These are phyloP conservation scores for Arthrobotrys iridis DNA, from an alignment of 2,329 filamentous ascomycete genomes.

Conservation along the genomic window DNA sequence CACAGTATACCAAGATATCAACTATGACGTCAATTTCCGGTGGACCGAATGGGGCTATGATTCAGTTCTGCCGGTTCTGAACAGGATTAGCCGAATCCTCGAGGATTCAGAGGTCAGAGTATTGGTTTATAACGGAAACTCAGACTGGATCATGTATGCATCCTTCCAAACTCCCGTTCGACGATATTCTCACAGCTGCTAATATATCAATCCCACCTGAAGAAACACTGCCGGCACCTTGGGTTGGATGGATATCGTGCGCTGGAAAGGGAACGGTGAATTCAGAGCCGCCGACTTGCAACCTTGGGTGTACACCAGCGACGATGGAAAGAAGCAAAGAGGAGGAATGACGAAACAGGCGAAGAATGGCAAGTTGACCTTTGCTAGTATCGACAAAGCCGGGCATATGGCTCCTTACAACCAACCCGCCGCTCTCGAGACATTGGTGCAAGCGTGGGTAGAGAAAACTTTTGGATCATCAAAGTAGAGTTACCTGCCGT, in stretches of 20 bases:
- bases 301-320: constrained; percentile 27
- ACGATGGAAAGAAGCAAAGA: constrained; percentile 17
- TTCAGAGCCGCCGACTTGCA: constrained; percentile 30
- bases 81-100: constrained; percentile 10
- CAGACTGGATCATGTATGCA: constrained; percentile 41
- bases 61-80: constrained; percentile 6
- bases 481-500: not conserved
- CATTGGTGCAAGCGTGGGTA: constrained; percentile 22
- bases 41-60: constrained; percentile 35
- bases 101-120: constrained; percentile 29
- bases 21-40: constrained; percentile 21
- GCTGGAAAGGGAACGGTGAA: constrained; percentile 40
- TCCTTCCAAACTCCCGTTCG: not conserved
- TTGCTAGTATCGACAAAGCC: constrained; percentile 39
- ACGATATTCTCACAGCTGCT: not conserved
- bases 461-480: constrained; percentile 1
- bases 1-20: constrained; percentile 22
- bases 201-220: not conserved
- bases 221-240: constrained; percentile 19
- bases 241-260: constrained; percentile 43
- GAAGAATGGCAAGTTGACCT: constrained; percentile 18
- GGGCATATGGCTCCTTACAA: constrained; percentile 38
- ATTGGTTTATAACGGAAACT: constrained; percentile 38
- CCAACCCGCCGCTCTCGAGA: constrained; percentile 30
- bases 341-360: constrained; percentile 30